Evolutionary conservation across 331 rosid genomes (phyloP), one percentile per base, ranked within the genome.

Genomic region (Pyracantha coccinea): DNA sequence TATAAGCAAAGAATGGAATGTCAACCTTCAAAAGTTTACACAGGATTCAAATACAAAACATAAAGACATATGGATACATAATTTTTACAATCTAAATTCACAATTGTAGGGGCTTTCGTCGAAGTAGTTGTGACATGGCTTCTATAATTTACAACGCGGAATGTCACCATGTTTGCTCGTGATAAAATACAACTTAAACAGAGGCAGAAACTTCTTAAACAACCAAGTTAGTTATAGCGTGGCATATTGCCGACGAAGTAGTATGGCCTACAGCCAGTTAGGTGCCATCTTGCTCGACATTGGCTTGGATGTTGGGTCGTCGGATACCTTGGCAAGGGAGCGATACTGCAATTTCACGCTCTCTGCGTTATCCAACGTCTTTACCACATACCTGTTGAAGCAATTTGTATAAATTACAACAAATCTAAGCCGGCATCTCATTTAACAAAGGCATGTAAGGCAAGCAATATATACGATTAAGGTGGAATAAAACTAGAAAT

Each of bases 291-390:
- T 94, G 86, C 80, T 83, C 17, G 96, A 72, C 73, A 85, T 76
- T 24, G 88, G 84, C 82, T 90, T 95, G 4, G 83, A 55, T 54
- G 93, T 69, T 71, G 85, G 73, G 69, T 86, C 96, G 25, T 87
- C 89, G 8, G 85, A 72, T 81, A 90, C 96, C 80, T 86, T 95
- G 4, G 97, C 90, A 24, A 95, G 97, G 20, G 99, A 95, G 15
- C 99, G 96, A 83, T 92, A 92, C 86, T 95, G 99, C 86, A 95
- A 85, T 78, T 95, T 95, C 19, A 95, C 99, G 72, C 99, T 95
- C 88, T 95, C 99, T 41, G 99, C 99, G 59, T 90, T 95, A 91
- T 95, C 99, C 88, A 92, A 62, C 57, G 99, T 95, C 93, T 95
- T 95, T 71, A 95, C 99, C 72, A 95, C 99, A 81, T 90, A 95